These are phyloP conservation scores for Phyllostachys edulis DNA, from an alignment of 176 grass and related monocot species.

Conservation along the genomic window DNA sequence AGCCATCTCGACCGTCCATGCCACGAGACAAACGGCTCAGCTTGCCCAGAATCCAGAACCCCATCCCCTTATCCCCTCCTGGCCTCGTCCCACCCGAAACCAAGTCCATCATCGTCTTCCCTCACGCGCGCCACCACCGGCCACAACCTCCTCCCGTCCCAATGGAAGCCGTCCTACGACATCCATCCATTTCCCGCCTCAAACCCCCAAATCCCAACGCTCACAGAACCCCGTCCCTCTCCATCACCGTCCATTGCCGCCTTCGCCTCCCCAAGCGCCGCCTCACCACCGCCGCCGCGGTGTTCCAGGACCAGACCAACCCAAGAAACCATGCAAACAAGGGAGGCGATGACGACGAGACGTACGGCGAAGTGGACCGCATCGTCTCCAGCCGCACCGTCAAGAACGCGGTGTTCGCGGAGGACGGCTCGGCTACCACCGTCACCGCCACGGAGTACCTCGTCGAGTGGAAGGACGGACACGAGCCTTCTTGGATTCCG, in stretches of 20 bases:
- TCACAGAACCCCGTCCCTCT: not conserved
- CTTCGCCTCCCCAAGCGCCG: constrained; percentile 19
- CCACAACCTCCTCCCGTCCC: not conserved
- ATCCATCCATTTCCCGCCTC: constrained; percentile 78
- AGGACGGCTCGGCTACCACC: constrained; percentile 64
- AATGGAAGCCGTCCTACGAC: constrained; percentile 81
- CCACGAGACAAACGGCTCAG: not conserved
- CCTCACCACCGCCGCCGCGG: constrained; percentile 28
- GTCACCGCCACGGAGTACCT: constrained; percentile 64
- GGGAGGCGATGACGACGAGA: constrained; percentile 46
- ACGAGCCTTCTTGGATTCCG: constrained; percentile 70
- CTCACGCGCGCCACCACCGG: constrained; percentile 19
- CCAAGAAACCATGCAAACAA: not conserved
- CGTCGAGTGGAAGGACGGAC: constrained; percentile 86
- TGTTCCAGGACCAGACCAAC: constrained; percentile 69
- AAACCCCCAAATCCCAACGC: constrained; percentile 38
- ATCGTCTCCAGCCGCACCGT: constrained; percentile 77
- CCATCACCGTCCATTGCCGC: not conserved
- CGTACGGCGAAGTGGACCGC: constrained; percentile 77
- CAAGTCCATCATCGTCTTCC: constrained; percentile 6
- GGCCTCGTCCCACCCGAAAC: not conserved
- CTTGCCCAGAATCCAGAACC: constrained; percentile 9
- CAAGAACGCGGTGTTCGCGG: constrained; percentile 50
- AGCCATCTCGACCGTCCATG: constrained; percentile 7
- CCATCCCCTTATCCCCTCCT: constrained; percentile 46